Conservation (phyloP, 2,329 filamentous ascomycete genomes). For the Orbilia oligospora region DNA sequence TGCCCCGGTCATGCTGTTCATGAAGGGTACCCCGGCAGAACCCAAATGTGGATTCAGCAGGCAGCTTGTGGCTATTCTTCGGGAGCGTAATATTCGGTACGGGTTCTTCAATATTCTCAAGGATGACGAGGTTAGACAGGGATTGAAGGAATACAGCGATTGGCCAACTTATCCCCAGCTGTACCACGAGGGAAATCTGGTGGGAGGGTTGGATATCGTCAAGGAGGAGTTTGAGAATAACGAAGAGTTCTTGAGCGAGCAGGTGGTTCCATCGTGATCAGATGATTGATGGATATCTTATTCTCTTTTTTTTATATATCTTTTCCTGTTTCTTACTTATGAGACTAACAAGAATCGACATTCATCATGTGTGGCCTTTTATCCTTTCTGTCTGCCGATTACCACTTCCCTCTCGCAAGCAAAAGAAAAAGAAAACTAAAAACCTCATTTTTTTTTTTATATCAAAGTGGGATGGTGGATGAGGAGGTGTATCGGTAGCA, state of each 20-base stretch:
- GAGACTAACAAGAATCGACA: constrained; percentile 3
- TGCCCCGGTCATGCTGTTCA: constrained; percentile 97
- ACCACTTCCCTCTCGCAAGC: constrained; percentile 1
- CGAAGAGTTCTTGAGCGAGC: constrained; percentile 84
- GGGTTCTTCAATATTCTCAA: constrained; percentile 99
- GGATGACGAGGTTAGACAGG: constrained; percentile 96
- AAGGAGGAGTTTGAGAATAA: constrained; percentile 93
- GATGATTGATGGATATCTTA: background rate
- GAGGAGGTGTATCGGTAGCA: constrained; percentile 33
- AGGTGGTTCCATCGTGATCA: constrained; percentile 66
- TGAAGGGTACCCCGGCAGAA: constrained; percentile 92
- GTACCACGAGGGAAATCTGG: constrained; percentile 89
- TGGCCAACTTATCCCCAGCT: constrained; percentile 98
- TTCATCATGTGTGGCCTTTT: constrained; percentile 24
- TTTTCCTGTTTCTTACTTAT: background rate
- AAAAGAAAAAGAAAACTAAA: too few relatives aligned
- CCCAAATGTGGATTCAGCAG: constrained; percentile 94
- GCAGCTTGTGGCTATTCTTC: constrained; percentile 86
- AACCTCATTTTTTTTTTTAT: too few relatives aligned
- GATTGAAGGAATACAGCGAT: constrained; percentile 96
- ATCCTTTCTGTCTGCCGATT: background rate
- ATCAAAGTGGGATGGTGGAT: background rate
- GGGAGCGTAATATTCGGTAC: constrained; percentile 93
- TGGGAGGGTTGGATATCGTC: constrained; percentile 96
- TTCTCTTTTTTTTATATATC: background rate